Conservation (phyloP, 305 asterid species). For the Fraxinus xanthoxyloides region DNA sequence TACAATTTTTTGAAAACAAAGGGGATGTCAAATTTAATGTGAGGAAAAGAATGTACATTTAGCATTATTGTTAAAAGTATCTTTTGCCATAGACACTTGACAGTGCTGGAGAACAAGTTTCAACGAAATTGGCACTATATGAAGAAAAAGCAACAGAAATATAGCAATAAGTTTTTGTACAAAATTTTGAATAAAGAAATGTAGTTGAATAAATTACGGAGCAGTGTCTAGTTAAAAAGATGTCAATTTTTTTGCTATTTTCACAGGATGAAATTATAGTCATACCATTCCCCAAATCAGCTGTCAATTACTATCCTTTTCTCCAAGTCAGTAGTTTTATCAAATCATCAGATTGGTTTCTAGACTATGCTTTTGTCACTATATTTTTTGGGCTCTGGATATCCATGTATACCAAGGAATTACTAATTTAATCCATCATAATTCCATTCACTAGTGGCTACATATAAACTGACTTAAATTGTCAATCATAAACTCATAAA, state of each 20-base stretch:
- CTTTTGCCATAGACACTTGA: background rate
- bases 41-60: background rate
- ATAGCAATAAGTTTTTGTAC: background rate
- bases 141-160: background rate
- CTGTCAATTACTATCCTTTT: background rate
- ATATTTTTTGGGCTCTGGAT: background rate
- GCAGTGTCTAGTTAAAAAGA: background rate
- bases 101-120: background rate
- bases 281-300: background rate
- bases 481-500: background rate
- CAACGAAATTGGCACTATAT: background rate
- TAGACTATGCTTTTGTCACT: background rate
- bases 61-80: background rate
- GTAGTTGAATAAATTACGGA: background rate
- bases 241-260: background rate
- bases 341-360: background rate
- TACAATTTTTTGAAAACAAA: background rate
- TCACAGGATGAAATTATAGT: background rate
- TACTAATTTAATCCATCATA: background rate
- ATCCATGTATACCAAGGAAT: background rate
- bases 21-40: background rate
- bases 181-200: background rate
- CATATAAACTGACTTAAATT: background rate
- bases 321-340: background rate
- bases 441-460: background rate